Conservation (phyloP, 2,329 filamentous ascomycete genomes). For the Lachnellula suecica region DNA sequence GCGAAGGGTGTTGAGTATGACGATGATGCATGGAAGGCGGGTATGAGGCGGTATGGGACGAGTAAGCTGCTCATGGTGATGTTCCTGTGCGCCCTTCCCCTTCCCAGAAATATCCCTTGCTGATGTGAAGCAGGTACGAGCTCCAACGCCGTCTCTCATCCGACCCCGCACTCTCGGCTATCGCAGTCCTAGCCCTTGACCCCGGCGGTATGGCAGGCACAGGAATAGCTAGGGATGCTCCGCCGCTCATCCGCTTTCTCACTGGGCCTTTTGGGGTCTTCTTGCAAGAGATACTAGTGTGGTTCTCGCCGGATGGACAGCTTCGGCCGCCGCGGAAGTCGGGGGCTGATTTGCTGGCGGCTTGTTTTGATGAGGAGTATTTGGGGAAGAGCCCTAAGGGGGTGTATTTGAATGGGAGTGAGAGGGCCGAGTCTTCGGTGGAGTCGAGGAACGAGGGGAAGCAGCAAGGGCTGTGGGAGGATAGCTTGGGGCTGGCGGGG, state of each 20-base stretch:
- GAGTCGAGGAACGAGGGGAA: conserved; percentile 34
- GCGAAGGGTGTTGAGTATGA: conserved; percentile 1
- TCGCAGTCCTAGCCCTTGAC: conserved; percentile 38
- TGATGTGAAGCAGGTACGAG: conserved; percentile 5
- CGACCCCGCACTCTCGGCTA: conserved; percentile 27
- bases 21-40: conserved; percentile 10
- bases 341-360: conserved; percentile 34
- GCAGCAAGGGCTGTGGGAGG: conserved; percentile 33
- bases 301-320: conserved; percentile 33
- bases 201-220: conserved; percentile 37
- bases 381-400: conserved; percentile 18
- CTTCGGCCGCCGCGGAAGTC: conserved; percentile 35
- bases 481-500: conserved; percentile 25
- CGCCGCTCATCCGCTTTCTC: conserved; percentile 22
- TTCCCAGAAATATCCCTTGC: background rate
- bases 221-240: conserved; percentile 25
- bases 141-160: conserved; percentile 6
- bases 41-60: conserved; percentile 11
- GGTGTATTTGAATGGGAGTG: conserved; percentile 36
- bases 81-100: conserved; percentile 10
- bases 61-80: conserved; percentile 11
- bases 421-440: conserved; percentile 25
- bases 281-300: conserved; percentile 20
- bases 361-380: conserved; percentile 30
- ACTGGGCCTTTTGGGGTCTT: conserved; percentile 16